Percentiles rank a stretch among this genome's conserved stretches.
Evolutionary conservation across 2,329 filamentous ascomycete genomes (phyloP).

Genomic region (Arthrocladium fulminans): DNA sequence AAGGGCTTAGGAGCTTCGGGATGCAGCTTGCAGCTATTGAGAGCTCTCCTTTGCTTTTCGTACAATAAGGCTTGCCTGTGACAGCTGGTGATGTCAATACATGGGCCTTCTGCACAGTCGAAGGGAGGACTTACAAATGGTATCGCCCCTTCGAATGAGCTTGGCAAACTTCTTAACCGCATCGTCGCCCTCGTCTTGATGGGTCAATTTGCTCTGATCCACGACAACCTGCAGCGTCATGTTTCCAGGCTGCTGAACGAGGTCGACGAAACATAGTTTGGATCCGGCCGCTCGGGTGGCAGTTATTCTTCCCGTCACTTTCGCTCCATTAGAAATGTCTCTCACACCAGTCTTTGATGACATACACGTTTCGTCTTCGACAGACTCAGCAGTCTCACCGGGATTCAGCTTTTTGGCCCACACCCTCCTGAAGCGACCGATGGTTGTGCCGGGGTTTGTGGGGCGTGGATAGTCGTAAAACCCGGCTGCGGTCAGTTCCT

Average conservation of each 20-base stretch:
- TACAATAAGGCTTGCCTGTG: slow-evolving; percentile 60
- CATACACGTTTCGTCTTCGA: not conserved
- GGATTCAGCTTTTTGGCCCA: not conserved
- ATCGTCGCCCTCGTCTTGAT: not conserved
- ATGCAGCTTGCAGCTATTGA: slow-evolving; percentile 61
- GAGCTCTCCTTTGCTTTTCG: slow-evolving; percentile 63
- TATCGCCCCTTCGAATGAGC: slow-evolving; percentile 69
- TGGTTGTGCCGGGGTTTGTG: not conserved
- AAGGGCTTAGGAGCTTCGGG: slow-evolving; percentile 65
- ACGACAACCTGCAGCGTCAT: slow-evolving; percentile 62
- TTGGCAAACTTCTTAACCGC: slow-evolving; percentile 49
- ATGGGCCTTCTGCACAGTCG: slow-evolving; percentile 10
- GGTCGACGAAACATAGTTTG: slow-evolving; percentile 75
- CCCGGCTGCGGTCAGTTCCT: not conserved
- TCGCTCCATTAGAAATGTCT: slow-evolving; percentile 20
- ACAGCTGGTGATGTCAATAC: slow-evolving; percentile 43
- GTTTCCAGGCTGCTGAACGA: slow-evolving; percentile 56
- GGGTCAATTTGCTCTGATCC: slow-evolving; percentile 43
- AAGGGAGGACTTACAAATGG: slow-evolving; percentile 56
- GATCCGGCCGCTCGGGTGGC: slow-evolving; percentile 63
- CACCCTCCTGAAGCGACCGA: not conserved
- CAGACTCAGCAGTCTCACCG: not conserved
- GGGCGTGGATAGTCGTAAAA: slow-evolving; percentile 11
- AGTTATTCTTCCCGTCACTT: slow-evolving; percentile 59
- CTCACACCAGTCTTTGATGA: not conserved